These are phyloP conservation scores for Blastobotrys raffinosifermentans DNA, from an alignment of 1,139 yeast genomes.

Conservation along the genomic window DNA sequence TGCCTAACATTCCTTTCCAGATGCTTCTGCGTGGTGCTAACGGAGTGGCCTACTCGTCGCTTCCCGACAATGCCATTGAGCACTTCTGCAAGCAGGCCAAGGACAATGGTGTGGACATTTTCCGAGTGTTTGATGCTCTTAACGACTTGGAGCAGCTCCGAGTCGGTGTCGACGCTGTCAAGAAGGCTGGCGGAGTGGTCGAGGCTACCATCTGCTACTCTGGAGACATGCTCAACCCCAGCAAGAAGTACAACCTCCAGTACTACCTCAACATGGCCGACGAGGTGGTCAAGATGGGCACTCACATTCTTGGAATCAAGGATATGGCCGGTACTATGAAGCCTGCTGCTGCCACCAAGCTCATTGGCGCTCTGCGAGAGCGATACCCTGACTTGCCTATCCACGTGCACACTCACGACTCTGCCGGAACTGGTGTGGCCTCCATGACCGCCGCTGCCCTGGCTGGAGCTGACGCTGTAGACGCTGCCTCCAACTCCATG, in stretches of 20 bases:
- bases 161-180: slow-evolving; percentile 97
- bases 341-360: slow-evolving; percentile 83
- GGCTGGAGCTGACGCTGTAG: slow-evolving; percentile 98
- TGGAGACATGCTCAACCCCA: slow-evolving; percentile 94
- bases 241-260: slow-evolving; percentile 90
- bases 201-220: slow-evolving; percentile 98
- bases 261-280: slow-evolving; percentile 82
- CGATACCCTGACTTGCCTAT: slow-evolving; percentile 91
- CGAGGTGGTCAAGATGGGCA: slow-evolving; percentile 85
- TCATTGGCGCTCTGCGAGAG: slow-evolving; percentile 74
- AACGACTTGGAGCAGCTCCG: slow-evolving; percentile 93
- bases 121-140: slow-evolving; percentile 95
- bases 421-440: slow-evolving; percentile 99
- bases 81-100: slow-evolving; percentile 93
- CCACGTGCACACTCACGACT: slow-evolving; percentile 98
- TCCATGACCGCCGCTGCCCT: slow-evolving; percentile 90
- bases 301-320: slow-evolving; percentile 93
- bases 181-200: slow-evolving; percentile 97
- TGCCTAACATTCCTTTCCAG: slow-evolving; percentile 98
- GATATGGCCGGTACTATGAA: slow-evolving; percentile 99
- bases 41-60: slow-evolving; percentile 96
- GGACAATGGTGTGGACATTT: slow-evolving; percentile 92
- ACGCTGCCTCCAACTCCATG: slow-evolving; percentile 95
- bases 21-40: slow-evolving; percentile 99
- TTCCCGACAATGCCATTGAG: slow-evolving; percentile 98